Conservation (phyloP, 2,329 filamentous ascomycete species). For the Fusarium sp. region DNA sequence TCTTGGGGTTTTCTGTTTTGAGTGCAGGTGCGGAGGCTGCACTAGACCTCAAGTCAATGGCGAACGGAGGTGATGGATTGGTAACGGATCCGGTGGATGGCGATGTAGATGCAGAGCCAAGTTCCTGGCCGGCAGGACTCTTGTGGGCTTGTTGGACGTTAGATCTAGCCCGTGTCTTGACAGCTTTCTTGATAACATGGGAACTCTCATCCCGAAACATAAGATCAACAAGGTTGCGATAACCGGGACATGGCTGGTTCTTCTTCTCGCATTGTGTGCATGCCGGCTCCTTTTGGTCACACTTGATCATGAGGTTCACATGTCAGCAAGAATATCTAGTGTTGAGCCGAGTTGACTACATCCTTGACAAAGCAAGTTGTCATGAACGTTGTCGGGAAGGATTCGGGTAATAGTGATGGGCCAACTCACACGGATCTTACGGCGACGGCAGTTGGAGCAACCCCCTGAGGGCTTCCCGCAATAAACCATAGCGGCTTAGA, state of each 20-base stretch:
- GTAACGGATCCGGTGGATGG: slow-evolving; percentile 13
- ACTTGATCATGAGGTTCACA: slow-evolving; percentile 54
- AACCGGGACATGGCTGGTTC: slow-evolving; percentile 66
- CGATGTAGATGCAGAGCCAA: slow-evolving; percentile 37
- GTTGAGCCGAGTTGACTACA: slow-evolving; percentile 6
- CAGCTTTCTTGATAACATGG: slow-evolving; percentile 67
- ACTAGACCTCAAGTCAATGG: slow-evolving; percentile 12
- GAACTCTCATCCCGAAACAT: slow-evolving; percentile 71
- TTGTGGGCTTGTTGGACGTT: slow-evolving; percentile 44
- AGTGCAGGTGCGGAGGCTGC: slow-evolving; percentile 5
- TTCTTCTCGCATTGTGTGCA: slow-evolving; percentile 69
- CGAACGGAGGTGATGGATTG: slow-evolving; percentile 22
- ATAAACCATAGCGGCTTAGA: slow-evolving; percentile 64
- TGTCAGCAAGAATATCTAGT: slow-evolving; percentile 14
- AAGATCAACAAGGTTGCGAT: slow-evolving; percentile 67
- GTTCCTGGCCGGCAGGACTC: slow-evolving; percentile 26
- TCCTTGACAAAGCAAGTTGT: not conserved
- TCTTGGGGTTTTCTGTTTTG: slow-evolving; percentile 24
- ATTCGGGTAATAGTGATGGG: slow-evolving; percentile 5
- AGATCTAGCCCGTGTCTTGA: slow-evolving; percentile 50
- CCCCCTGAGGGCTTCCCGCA: slow-evolving; percentile 70
- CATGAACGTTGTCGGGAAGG: slow-evolving; percentile 2
- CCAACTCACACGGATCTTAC: slow-evolving; percentile 67
- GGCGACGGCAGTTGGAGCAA: slow-evolving; percentile 67
- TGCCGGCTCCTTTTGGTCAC: slow-evolving; percentile 64